These are phyloP conservation scores for Globisporangium camurandrum DNA, from an alignment of 352 stramenopile genomes.

Conservation along the genomic window DNA sequence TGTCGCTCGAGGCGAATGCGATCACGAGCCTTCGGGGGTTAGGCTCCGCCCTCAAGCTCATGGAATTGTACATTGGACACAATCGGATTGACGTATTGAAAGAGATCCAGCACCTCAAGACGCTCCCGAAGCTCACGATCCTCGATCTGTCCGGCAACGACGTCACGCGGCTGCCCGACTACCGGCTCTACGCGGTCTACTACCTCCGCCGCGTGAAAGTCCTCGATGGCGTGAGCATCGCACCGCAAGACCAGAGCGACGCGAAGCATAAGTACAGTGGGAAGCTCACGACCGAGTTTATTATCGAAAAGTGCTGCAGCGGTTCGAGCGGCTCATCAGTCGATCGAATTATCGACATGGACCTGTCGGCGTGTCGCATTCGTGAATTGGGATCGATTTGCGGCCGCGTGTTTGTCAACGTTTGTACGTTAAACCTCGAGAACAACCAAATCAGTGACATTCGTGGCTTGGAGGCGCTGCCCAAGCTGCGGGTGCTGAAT, in stretches of 20 bases:
- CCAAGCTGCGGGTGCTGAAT: slow-evolving; percentile 58
- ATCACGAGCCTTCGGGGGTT: slow-evolving; percentile 69
- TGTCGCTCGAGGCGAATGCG: slow-evolving; percentile 83
- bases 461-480: slow-evolving; percentile 44
- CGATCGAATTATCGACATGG: slow-evolving; percentile 61
- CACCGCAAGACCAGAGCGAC: slow-evolving; percentile 64
- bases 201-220: slow-evolving; percentile 80
- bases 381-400: slow-evolving; percentile 51
- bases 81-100: slow-evolving; percentile 79
- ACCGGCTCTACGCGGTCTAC: slow-evolving; percentile 78
- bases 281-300: slow-evolving; percentile 78
- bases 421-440: slow-evolving; percentile 72
- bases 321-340: slow-evolving; percentile 18
- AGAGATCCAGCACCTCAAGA: slow-evolving; percentile 73
- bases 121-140: slow-evolving; percentile 80
- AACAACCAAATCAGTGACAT: slow-evolving; percentile 85
- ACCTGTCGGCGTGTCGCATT: slow-evolving; percentile 69
- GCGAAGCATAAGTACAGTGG: slow-evolving; percentile 86
- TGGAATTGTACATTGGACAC: slow-evolving; percentile 86
- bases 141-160: slow-evolving; percentile 82
- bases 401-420: slow-evolving; percentile 51
- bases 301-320: slow-evolving; percentile 66
- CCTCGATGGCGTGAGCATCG: slow-evolving; percentile 66
- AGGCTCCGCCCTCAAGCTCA: slow-evolving; percentile 48
- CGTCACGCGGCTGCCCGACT: slow-evolving; percentile 45